Conservation (phyloP, 345 rosid species). For the Citrus unshiu region DNA sequence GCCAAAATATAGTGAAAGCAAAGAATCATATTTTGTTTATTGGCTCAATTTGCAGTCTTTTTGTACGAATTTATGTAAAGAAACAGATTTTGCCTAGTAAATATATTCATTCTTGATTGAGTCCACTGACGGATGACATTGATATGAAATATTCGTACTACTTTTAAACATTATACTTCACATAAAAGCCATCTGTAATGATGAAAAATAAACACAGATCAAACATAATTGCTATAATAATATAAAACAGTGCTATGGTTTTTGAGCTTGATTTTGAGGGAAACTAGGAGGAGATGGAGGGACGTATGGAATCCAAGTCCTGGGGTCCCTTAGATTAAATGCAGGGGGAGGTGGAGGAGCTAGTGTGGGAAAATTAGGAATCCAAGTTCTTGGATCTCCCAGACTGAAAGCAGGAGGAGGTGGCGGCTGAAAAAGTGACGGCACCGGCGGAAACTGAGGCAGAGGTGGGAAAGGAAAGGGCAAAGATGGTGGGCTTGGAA, state of each 20-base stretch:
- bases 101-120: background rate
- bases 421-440: conserved; percentile 29
- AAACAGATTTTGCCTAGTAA: background rate
- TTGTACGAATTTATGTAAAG: background rate
- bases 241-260: conserved; percentile 14
- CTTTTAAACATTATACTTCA: conserved; percentile 1
- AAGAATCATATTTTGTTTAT: background rate
- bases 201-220: background rate
- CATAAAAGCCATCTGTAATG: background rate
- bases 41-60: background rate
- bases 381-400: conserved; percentile 45
- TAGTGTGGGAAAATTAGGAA: conserved; percentile 41
- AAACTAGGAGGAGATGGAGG: conserved; percentile 38
- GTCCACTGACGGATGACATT: background rate
- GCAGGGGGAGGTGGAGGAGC: conserved; percentile 37
- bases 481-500: conserved; percentile 27
- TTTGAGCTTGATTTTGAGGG: conserved; percentile 11
- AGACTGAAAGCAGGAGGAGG: conserved; percentile 31
- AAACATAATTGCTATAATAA: background rate
- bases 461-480: conserved; percentile 28
- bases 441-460: conserved; percentile 4
- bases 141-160: background rate
- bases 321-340: conserved; percentile 34
- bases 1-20: background rate
- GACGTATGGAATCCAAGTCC: conserved; percentile 34